These are phyloP conservation scores for Rhynchospora pubera DNA, from an alignment of 176 grass and related monocot genomes.

Conservation along the genomic window DNA sequence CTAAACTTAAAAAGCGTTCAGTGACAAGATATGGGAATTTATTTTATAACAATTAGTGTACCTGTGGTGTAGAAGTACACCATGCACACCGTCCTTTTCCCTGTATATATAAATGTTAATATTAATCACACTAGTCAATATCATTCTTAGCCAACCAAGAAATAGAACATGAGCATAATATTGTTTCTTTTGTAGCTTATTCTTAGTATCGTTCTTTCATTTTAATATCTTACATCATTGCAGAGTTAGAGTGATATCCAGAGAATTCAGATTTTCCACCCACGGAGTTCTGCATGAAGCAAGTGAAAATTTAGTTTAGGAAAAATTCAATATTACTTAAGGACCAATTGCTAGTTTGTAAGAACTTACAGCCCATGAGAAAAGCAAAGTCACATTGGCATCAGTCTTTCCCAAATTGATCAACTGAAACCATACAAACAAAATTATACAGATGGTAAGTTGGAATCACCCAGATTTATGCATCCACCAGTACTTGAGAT, in stretches of 20 bases:
- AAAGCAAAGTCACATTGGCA: slow-evolving; percentile 81
- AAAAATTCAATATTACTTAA: not conserved
- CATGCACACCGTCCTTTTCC: slow-evolving; percentile 82
- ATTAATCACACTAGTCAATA: slow-evolving; percentile 6
- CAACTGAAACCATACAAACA: slow-evolving; percentile 40
- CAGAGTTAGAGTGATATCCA: slow-evolving; percentile 74
- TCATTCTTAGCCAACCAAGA: slow-evolving; percentile 20
- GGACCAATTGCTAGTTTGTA: not conserved
- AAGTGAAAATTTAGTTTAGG: slow-evolving; percentile 14
- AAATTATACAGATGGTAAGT: slow-evolving; percentile 25
- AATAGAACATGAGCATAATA: not conserved
- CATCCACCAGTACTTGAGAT: not conserved
- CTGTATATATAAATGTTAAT: slow-evolving; percentile 33
- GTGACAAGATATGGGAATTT: not conserved
- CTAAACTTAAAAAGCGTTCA: not conserved
- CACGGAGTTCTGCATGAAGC: slow-evolving; percentile 66
- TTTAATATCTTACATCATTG: slow-evolving; percentile 62
- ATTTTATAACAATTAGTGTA: slow-evolving; percentile 11
- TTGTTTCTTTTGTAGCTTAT: not conserved
- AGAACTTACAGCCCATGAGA: slow-evolving; percentile 95
- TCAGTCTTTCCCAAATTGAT: slow-evolving; percentile 54
- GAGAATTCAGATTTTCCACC: slow-evolving; percentile 91
- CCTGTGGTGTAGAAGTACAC: slow-evolving; percentile 91
- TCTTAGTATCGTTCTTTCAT: slow-evolving; percentile 6
- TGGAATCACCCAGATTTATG: slow-evolving; percentile 10